Evolutionary conservation across 2,329 filamentous ascomycete species (phyloP), one percentile per base, ranked within the genome.

Genomic region (Botrytis hyacinthi): DNA sequence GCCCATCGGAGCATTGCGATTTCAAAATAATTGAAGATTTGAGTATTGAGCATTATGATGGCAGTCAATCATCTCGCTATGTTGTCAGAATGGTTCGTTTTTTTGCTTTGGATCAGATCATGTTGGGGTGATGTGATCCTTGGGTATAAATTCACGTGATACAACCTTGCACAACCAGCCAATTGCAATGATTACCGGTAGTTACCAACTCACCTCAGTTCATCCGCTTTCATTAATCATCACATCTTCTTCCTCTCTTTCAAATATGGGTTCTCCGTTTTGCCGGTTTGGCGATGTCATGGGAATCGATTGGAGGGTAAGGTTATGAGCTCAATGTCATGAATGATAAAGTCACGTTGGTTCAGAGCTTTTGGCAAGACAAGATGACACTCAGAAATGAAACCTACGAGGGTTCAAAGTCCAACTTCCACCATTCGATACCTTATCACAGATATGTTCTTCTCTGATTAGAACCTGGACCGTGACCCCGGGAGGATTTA

Each of bases 1-100:
- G 67, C 67, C 67, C 67, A 70, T 70, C 51, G 37, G 37, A 57
- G n/a, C n/a, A 59, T 59, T 60, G 1, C 18, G 37, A 60, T 44
- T 70, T 60, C 37, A 35, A 70, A 10, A 20, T 0, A 22, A 40
- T 20, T 7, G 29, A 40, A 5, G 2, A 4, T 9, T 54, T 29
- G 22, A 51, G 40, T 14, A 12, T 29, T 29, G 8, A 8, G 16
- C 14, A 54, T n/a, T 12, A 29, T 54, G 65, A 9, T 54, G 46
- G 46, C 16, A 35, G 32, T 68, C 35, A 68, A 68, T 54, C 32
- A 68, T 40, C 46, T 54, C 18, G 32, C 26, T 40, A 54, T 68
- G 35, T 54, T 54, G 46, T 54, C 65, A 68, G 22, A 68, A 22
- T 68, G 35, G 65, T 68, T 40, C 46, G 65, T 68, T 68, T 67